phyloP scores from a whole-genome alignment of 2,329 filamentous ascomycete species.

The Calonectria ilicicola region DNA sequence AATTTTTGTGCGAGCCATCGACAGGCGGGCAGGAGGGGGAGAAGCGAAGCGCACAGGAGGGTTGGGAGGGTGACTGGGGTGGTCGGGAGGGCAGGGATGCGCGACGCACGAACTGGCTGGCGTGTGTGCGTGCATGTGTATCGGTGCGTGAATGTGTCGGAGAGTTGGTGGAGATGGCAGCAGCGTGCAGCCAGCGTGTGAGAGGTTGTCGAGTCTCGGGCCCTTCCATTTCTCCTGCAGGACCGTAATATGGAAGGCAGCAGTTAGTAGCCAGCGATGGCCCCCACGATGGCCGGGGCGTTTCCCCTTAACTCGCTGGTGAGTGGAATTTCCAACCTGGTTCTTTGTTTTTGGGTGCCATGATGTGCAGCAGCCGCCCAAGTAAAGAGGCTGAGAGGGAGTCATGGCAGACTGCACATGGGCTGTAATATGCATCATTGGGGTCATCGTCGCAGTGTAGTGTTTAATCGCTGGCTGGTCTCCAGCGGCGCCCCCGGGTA shows the following conservation, averaged over 20 bases:
- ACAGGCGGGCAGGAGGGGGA: neutral
- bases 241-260: conserved; percentile 21
- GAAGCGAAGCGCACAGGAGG: conserved; percentile 27
- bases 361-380: neutral
- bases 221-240: conserved; percentile 26
- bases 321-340: neutral
- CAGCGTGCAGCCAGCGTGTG: neutral
- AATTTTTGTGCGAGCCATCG: conserved; percentile 8
- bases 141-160: conserved; percentile 26
- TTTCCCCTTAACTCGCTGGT: neutral
- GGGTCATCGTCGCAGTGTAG: conserved; percentile 1
- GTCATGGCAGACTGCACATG: neutral
- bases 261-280: conserved; percentile 12
- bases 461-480: conserved; percentile 6
- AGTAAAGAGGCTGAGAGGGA: neutral
- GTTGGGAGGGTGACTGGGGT: conserved; percentile 41
- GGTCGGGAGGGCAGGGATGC: conserved; percentile 41
- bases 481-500: conserved; percentile 10
- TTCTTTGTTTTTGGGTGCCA: neutral
- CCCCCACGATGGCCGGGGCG: conserved; percentile 5
- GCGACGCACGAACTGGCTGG: conserved; percentile 43
- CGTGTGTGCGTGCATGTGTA: conserved; percentile 32
- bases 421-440: neutral
- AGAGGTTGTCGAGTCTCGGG: conserved; percentile 14
- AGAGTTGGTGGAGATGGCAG: conserved; percentile 32